phyloP scores from a whole-genome alignment of 148 eudicot genomes.

The Heliamphora exappendiculata region DNA sequence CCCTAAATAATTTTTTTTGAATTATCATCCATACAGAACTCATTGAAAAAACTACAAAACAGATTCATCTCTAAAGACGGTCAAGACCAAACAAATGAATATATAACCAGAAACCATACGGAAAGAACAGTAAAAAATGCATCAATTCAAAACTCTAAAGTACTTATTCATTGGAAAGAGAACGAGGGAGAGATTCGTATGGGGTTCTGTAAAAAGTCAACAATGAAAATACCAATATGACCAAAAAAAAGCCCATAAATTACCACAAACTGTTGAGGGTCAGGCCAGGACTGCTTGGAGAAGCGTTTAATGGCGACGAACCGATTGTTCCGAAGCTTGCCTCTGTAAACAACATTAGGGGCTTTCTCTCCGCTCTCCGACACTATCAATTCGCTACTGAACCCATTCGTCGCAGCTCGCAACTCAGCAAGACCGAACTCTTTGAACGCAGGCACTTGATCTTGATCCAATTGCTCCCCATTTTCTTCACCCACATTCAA shows the following conservation, averaged over 20 bases:
- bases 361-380: constrained; percentile 65
- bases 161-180: too few relatives aligned
- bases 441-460: constrained; percentile 46
- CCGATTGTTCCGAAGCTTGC: constrained; percentile 35
- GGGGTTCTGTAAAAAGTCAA: too few relatives aligned
- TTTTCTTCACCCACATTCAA: constrained; percentile 20
- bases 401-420: constrained; percentile 51
- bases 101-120: too few relatives aligned
- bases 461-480: constrained; percentile 45
- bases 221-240: background rate
- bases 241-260: background rate
- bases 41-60: background rate
- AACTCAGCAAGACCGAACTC: constrained; percentile 44
- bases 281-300: constrained; percentile 57
- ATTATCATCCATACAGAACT: too few relatives aligned
- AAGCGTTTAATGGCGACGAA: constrained; percentile 51
- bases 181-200: too few relatives aligned
- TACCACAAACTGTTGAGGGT: constrained; percentile 55
- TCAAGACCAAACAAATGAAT: background rate
- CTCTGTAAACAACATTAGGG: constrained; percentile 54
- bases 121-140: too few relatives aligned
- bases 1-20: too few relatives aligned
- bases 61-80: background rate
- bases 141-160: too few relatives aligned
- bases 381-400: constrained; percentile 45